Percentiles rank a stretch among this genome's conserved stretches.
Evolutionary conservation across 2,329 filamentous ascomycete genomes (phyloP).

Genomic region (Elsinoe necatrix): DNA sequence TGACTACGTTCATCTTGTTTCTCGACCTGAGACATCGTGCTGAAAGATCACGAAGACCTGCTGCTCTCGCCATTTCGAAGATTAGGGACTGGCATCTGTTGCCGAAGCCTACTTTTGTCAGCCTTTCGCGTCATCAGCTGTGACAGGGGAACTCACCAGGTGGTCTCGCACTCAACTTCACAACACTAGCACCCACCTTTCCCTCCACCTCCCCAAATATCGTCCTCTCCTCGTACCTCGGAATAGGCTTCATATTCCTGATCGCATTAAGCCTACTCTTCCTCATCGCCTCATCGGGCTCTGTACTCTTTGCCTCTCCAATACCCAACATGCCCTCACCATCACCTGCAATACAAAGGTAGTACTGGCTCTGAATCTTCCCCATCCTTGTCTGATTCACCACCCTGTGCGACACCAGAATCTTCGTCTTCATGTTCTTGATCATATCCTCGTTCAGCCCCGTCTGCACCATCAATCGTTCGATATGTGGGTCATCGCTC

Average conservation of each 20-base stretch:
- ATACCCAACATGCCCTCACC: conserved; percentile 76
- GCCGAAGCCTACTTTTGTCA: conserved; percentile 63
- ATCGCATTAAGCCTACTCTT: conserved; percentile 78
- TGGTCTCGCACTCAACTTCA: conserved; percentile 72
- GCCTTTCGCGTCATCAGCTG: no score
- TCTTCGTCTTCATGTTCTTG: conserved; percentile 54
- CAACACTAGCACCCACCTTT: conserved; percentile 81
- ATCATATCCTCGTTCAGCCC: conserved; percentile 45
- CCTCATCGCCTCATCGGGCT: conserved; percentile 55
- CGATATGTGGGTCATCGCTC: conserved; percentile 36
- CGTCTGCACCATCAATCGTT: conserved; percentile 49
- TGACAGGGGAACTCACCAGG: conserved; percentile 80
- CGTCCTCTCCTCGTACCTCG: conserved; percentile 82
- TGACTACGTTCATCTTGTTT: conserved; percentile 97
- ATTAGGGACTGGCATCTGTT: conserved; percentile 85
- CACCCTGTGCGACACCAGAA: conserved; percentile 64
- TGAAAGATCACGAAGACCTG: conserved; percentile 78
- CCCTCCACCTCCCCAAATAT: conserved; percentile 76
- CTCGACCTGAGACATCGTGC: conserved; percentile 74
- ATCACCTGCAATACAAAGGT: conserved; percentile 78
- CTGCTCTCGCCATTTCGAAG: conserved; percentile 85
- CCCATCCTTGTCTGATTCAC: conserved; percentile 93
- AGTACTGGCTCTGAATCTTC: conserved; percentile 72
- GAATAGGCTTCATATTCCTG: conserved; percentile 85
- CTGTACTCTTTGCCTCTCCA: conserved; percentile 80